Evolutionary conservation across 2,329 filamentous ascomycete genomes (phyloP).

Genomic region (Aspergillus fijiensis): DNA sequence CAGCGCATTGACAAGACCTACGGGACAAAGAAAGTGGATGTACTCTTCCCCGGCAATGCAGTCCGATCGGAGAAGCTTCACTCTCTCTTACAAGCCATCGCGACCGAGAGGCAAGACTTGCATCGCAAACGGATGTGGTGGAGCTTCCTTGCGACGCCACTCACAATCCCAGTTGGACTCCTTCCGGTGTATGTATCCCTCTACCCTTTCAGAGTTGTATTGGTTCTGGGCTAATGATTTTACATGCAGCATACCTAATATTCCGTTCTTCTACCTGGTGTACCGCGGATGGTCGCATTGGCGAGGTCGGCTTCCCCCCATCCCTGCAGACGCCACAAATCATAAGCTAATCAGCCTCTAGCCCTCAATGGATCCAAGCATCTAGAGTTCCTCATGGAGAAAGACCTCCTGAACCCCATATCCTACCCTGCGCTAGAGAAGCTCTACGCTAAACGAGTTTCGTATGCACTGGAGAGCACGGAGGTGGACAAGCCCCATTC

Average conservation of each 20-base stretch:
- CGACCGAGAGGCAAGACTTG: slow-evolving; percentile 74
- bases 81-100: slow-evolving; percentile 66
- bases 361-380: slow-evolving; percentile 83
- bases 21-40: slow-evolving; percentile 65
- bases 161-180: slow-evolving; percentile 77
- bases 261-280: slow-evolving; percentile 93
- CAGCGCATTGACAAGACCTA: slow-evolving; percentile 63
- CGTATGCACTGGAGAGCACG: slow-evolving; percentile 30
- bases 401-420: slow-evolving; percentile 65
- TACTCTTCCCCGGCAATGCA: slow-evolving; percentile 69
- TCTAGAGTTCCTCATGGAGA: slow-evolving; percentile 74
- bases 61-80: slow-evolving; percentile 65
- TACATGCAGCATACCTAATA: slow-evolving; percentile 71
- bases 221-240: slow-evolving; percentile 12
- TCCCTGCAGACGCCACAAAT: slow-evolving; percentile 19
- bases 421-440: slow-evolving; percentile 71
- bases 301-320: slow-evolving; percentile 51
- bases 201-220: not conserved
- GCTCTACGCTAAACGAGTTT: slow-evolving; percentile 61
- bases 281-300: slow-evolving; percentile 91
- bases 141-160: slow-evolving; percentile 78
- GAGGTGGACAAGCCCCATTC: slow-evolving; percentile 29
- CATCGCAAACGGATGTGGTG: slow-evolving; percentile 76
- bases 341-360: slow-evolving; percentile 26
- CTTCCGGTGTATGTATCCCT: slow-evolving; percentile 70